These are phyloP conservation scores for Hypoxylon rubiginosum DNA, from an alignment of 2,329 filamentous ascomycete genomes.

Conservation along the genomic window DNA sequence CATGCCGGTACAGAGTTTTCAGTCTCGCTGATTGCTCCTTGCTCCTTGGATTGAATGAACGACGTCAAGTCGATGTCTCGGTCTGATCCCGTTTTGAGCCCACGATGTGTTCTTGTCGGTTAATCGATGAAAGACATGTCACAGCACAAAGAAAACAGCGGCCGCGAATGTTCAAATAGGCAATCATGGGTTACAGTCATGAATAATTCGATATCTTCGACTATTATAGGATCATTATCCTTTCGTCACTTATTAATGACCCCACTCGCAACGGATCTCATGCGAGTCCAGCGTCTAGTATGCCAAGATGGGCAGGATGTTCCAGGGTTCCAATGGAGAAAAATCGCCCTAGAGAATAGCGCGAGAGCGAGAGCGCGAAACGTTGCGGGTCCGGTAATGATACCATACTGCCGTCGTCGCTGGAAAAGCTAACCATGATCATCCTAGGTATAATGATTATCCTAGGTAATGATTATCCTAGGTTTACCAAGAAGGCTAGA, in stretches of 20 bases:
- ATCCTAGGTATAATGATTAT: constrained; percentile 22
- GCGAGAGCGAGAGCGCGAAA: constrained; percentile 23
- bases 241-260: constrained; percentile 21
- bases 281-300: not conserved
- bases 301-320: not conserved
- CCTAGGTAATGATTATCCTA: constrained; percentile 25
- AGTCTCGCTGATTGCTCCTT: not conserved
- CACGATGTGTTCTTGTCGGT: not conserved
- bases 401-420: not conserved
- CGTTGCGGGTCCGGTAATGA: constrained; percentile 15
- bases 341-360: constrained; percentile 4
- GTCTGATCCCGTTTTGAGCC: not conserved
- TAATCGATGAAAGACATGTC: constrained; percentile 10
- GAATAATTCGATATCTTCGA: not conserved
- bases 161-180: constrained; percentile 10
- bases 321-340: not conserved
- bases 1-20: not conserved
- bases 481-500: not conserved
- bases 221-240: constrained; percentile 14
- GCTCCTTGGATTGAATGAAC: not conserved
- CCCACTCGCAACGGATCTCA: constrained; percentile 15
- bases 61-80: not conserved
- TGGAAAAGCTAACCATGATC: constrained; percentile 23
- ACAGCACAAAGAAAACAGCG: constrained; percentile 15
- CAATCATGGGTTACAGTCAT: not conserved